Percentiles rank a stretch among this genome's conserved stretches.
These are phyloP conservation scores for Botrytis deweyae DNA, from an alignment of 2,329 filamentous ascomycete genomes.

Conservation along the genomic window DNA sequence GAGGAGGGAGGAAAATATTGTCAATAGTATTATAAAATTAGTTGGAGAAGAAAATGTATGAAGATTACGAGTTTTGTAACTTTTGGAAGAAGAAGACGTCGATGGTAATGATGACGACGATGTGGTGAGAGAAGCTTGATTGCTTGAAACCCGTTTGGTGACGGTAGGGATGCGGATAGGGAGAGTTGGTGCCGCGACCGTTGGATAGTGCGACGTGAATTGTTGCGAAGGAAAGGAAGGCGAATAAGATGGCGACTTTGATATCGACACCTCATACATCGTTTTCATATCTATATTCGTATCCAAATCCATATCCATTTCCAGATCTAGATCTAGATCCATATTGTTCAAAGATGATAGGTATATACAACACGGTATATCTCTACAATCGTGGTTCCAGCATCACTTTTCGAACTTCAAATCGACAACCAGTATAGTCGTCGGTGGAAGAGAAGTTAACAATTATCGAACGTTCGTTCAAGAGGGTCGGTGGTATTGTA, in stretches of 20 bases:
- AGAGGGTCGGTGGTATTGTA: neutral
- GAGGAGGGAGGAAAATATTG: conserved; percentile 32
- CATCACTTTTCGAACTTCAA: conserved; percentile 28
- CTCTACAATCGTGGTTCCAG: conserved; percentile 37
- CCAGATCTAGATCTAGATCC: too few species aligned
- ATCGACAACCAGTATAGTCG: conserved; percentile 1
- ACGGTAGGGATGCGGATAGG: neutral
- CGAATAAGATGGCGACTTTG: neutral
- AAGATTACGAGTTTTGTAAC: conserved; percentile 4
- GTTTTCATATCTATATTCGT: neutral
- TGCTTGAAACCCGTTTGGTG: neutral
- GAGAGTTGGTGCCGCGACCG: neutral
- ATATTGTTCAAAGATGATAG: too few species aligned
- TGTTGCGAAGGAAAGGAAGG: conserved; percentile 1
- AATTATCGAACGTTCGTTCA: neutral
- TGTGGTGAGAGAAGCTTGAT: neutral
- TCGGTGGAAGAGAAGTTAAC: neutral
- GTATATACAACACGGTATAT: conserved; percentile 1
- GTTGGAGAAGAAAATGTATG: conserved; percentile 23
- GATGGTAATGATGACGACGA: neutral
- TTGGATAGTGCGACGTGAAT: conserved; percentile 13
- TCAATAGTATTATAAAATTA: conserved; percentile 29
- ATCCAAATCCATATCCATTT: neutral
- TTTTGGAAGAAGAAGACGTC: neutral
- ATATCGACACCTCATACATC: neutral